Percentiles rank a stretch among this genome's conserved stretches.
Evolutionary conservation across 768 basidiomycete species (phyloP).

Genomic region (Albatrellus ellisii): DNA sequence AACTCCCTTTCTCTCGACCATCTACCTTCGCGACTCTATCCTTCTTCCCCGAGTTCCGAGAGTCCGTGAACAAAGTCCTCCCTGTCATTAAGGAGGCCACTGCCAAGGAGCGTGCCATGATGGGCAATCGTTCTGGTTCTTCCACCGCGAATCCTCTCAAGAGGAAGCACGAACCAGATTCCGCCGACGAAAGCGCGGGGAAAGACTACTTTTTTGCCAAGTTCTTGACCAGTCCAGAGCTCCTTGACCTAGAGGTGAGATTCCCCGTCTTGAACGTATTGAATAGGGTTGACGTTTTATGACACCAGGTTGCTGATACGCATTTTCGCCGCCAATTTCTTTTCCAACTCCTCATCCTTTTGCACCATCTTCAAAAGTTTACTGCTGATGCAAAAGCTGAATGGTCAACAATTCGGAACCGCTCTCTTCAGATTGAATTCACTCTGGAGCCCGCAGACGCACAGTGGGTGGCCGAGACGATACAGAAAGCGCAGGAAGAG

Average conservation of each 20-base stretch:
- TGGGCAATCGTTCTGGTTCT: slow-evolving; percentile 46
- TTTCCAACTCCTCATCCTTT: slow-evolving; percentile 71
- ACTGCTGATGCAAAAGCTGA: slow-evolving; percentile 50
- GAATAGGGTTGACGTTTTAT: neutral
- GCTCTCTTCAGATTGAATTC: slow-evolving; percentile 77
- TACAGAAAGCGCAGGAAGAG: slow-evolving; percentile 38
- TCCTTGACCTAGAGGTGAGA: slow-evolving; percentile 76
- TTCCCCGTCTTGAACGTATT: neutral
- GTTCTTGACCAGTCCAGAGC: slow-evolving; percentile 78
- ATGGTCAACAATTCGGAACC: slow-evolving; percentile 54
- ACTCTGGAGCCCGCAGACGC: slow-evolving; percentile 53
- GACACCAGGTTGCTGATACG: slow-evolving; percentile 66
- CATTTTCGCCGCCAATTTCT: slow-evolving; percentile 90
- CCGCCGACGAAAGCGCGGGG: slow-evolving; percentile 30
- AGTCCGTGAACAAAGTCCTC: slow-evolving; percentile 57
- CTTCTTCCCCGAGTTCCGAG: slow-evolving; percentile 52
- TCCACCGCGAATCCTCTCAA: slow-evolving; percentile 31
- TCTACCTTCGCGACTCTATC: slow-evolving; percentile 45
- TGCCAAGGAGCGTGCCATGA: slow-evolving; percentile 78
- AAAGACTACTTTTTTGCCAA: slow-evolving; percentile 87
- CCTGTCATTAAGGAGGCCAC: slow-evolving; percentile 79
- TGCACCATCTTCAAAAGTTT: slow-evolving; percentile 62
- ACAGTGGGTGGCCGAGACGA: slow-evolving; percentile 67
- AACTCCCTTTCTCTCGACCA: slow-evolving; percentile 75
- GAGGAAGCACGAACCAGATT: slow-evolving; percentile 50